Evolutionary conservation across 257 asterid genomes (phyloP).

Genomic region (Primulina huaijiensis): DNA sequence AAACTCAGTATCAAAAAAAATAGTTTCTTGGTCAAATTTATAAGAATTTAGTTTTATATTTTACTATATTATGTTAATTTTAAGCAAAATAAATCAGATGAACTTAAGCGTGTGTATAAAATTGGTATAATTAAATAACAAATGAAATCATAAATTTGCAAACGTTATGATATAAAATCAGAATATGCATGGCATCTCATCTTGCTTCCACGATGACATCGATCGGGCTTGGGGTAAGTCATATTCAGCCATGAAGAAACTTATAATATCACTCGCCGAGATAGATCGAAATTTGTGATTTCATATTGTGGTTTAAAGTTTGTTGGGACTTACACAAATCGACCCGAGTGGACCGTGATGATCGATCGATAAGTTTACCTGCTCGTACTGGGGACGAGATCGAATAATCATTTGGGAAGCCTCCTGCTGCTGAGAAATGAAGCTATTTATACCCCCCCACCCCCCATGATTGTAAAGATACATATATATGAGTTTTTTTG

Average conservation of each 20-base stretch:
- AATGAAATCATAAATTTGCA: too few relatives aligned
- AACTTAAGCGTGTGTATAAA: background rate
- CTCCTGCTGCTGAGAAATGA: constrained; percentile 53
- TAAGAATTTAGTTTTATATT: too few relatives aligned
- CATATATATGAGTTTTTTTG: too few relatives aligned
- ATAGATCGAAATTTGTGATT: background rate
- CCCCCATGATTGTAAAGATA: background rate
- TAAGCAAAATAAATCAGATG: background rate
- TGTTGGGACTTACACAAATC: constrained; percentile 37
- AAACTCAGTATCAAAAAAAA: too few relatives aligned
- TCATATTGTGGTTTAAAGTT: background rate
- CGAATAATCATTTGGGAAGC: constrained; percentile 56
- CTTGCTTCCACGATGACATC: constrained; percentile 70
- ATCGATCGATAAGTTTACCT: constrained; percentile 24
- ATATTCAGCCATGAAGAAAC: background rate
- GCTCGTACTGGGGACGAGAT: constrained; percentile 25
- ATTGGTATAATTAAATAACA: background rate
- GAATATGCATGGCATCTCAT: constrained; percentile 42
- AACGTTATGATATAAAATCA: too few relatives aligned
- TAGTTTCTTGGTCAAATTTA: too few relatives aligned
- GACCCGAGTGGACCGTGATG: constrained; percentile 39
- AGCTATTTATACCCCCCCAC: too few relatives aligned
- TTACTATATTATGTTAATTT: too few relatives aligned
- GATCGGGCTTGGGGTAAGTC: constrained; percentile 61
- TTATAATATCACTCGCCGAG: background rate